Base-by-base conservation (phyloP, 2,329 filamentous ascomycete species). In the Claviceps pazoutovae region DNA sequence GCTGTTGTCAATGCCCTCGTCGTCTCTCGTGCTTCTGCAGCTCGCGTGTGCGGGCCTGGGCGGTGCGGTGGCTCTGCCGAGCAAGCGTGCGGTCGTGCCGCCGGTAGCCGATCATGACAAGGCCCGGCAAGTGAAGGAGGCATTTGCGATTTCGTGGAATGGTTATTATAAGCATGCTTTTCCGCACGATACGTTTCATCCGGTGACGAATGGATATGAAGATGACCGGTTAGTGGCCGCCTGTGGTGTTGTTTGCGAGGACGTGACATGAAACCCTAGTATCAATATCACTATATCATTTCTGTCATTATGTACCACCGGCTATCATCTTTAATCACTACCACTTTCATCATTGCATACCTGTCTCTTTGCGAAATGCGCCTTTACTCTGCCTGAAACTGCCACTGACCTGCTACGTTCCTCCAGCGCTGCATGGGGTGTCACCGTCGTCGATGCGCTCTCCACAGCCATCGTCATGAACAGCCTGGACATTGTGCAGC, bases 381-480 rank as follows among this genome's bases (percentile, higher is more conserved):
- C 4, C 9, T 34, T 34, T 34, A 34, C 30, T 34, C 30, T 34
- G 8, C 4, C 1, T 34, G 4, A 11, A 34, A 34, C 30, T 34
- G 9, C 30, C 30, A 34, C 30, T 34, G 30, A 34, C 30, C 30
- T 34, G 30, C 9, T 34, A 34, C 37, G n/a, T 39, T 9, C 9
- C 39, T 13, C 8, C 39, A 90, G 86, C 55, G 90, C 90, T 61
- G 83, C 80, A 51, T 95, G 88, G 88, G 88, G 88, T 23, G 86
- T 87, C 34, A 89, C 83, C 43, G 86, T 87, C 1, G 76, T 93
- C 14, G 88, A 95, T 64, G 85, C 86, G 1, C 72, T 95, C 46
- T 84, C 80, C 54, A 94, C 88, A 0, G 88, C 88, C 7, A 71
- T 90, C 48, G 67, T 95, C 23, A 91, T 94, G 85, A 74, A 76